These are phyloP conservation scores for Naganishia friedmannii DNA, from an alignment of 768 basidiomycete genomes.

Conservation along the genomic window DNA sequence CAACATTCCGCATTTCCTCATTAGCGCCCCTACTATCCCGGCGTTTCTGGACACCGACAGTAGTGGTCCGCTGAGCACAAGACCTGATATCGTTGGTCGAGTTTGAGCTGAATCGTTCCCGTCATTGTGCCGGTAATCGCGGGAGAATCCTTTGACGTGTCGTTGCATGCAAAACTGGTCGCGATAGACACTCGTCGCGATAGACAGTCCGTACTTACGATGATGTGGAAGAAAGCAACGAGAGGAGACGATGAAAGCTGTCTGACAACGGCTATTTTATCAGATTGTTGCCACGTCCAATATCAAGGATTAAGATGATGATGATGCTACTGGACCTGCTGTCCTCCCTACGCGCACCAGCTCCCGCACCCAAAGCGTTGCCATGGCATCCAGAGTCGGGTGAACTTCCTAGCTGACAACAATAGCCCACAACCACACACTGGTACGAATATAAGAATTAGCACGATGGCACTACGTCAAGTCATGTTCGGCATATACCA, in stretches of 20 bases:
- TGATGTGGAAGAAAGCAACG: not conserved
- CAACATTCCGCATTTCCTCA: no score
- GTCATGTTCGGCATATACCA: no score
- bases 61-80: not conserved
- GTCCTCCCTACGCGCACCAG: no score
- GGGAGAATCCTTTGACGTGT: not conserved
- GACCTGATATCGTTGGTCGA: not conserved
- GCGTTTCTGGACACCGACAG: no score
- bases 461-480: no score
- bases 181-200: no score
- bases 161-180: not conserved
- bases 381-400: not conserved
- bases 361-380: no score
- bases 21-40: no score
- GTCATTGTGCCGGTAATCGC: not conserved
- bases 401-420: no score
- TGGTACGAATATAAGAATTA: no score
- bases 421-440: no score
- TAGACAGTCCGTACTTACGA: no score
- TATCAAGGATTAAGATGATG: not conserved
- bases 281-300: not conserved
- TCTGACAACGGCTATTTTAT: not conserved
- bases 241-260: not conserved
- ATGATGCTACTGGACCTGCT: not conserved
- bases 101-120: not conserved